Conservation (phyloP, 2,329 filamentous ascomycete genomes). For the Epichloe scottii region DNA sequence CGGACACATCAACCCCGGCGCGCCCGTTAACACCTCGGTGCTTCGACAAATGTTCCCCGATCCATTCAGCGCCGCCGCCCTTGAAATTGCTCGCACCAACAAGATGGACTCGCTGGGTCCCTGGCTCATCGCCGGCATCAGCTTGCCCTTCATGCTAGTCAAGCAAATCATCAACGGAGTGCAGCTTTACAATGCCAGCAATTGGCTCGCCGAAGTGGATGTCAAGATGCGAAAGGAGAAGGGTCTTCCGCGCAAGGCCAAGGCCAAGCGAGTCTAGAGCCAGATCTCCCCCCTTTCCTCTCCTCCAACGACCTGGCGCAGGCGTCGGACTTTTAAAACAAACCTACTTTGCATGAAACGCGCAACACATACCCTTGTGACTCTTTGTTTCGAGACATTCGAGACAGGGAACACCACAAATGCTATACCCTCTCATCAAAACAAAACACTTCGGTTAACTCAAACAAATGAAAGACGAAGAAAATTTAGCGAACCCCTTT, state of each 20-base stretch:
- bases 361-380: background rate
- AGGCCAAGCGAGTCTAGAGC: slow-evolving; percentile 20
- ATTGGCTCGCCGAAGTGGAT: slow-evolving; percentile 89
- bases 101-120: slow-evolving; percentile 65
- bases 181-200: slow-evolving; percentile 85
- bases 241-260: slow-evolving; percentile 39
- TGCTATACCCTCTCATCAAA: too few species aligned
- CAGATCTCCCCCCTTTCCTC: too few species aligned
- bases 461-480: too few species aligned
- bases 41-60: slow-evolving; percentile 70
- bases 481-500: too few species aligned
- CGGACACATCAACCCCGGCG: slow-evolving; percentile 48
- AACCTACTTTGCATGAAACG: background rate
- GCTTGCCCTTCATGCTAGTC: slow-evolving; percentile 73
- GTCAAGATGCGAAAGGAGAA: slow-evolving; percentile 43
- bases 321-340: background rate
- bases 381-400: background rate
- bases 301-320: background rate
- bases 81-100: slow-evolving; percentile 87
- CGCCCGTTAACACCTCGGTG: slow-evolving; percentile 55
- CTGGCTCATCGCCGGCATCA: slow-evolving; percentile 66
- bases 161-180: slow-evolving; percentile 94
- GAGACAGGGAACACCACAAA: background rate
- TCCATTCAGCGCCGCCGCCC: slow-evolving; percentile 82
- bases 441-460: too few species aligned